Evolutionary conservation across 2,329 filamentous ascomycete genomes (phyloP).

Genomic region (Purpureocillium lavendulum): DNA sequence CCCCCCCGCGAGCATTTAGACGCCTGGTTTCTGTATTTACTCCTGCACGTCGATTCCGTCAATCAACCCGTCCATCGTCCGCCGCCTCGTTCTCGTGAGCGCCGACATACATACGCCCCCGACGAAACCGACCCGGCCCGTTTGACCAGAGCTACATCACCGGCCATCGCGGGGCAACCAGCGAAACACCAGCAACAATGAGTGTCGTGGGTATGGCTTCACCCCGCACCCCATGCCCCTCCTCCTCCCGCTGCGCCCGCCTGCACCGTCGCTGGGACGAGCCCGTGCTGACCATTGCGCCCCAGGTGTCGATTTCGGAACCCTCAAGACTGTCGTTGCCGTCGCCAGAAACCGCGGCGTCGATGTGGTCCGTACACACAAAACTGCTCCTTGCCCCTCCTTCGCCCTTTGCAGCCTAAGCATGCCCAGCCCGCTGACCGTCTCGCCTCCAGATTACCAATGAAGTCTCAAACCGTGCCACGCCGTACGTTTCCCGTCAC

Average conservation of each 20-base stretch:
- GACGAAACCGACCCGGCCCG: too few relatives aligned
- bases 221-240: conserved; percentile 6
- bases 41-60: too few relatives aligned
- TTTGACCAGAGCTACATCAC: not conserved
- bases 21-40: too few relatives aligned
- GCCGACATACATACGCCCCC: too few relatives aligned
- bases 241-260: not conserved
- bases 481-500: conserved; percentile 63
- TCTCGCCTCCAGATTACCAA: conserved; percentile 69
- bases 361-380: conserved; percentile 73
- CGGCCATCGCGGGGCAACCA: conserved; percentile 9
- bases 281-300: conserved; percentile 8
- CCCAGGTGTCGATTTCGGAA: conserved; percentile 87
- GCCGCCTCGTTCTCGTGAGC: too few relatives aligned
- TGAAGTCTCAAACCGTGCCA: conserved; percentile 97
- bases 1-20: too few relatives aligned
- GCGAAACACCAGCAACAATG: conserved; percentile 32
- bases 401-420: too few relatives aligned
- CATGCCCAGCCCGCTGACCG: too few relatives aligned
- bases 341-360: conserved; percentile 98
- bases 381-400: not conserved
- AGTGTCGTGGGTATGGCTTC: conserved; percentile 42
- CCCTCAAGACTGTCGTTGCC: conserved; percentile 93
- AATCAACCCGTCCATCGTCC: too few relatives aligned
- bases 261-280: not conserved